phyloP scores from a whole-genome alignment of 768 basidiomycete species.

The Calocybe gangraenosa region DNA sequence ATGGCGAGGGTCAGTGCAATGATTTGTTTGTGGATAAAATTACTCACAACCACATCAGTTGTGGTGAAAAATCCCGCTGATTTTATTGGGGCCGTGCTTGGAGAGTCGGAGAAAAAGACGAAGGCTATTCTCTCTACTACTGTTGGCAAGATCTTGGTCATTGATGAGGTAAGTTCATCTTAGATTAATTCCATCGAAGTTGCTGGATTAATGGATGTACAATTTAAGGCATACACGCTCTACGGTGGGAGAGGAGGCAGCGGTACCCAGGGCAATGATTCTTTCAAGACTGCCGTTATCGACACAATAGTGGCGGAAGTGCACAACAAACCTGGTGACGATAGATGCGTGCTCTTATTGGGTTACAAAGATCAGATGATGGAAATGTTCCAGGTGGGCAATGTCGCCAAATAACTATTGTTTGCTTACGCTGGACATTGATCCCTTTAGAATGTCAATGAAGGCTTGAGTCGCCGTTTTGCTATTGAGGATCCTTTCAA shows the following conservation, averaged over 20 bases:
- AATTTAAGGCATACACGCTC: slow-evolving; percentile 59
- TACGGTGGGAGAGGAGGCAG: slow-evolving; percentile 40
- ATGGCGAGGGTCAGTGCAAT: slow-evolving; percentile 65
- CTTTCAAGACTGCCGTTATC: slow-evolving; percentile 64
- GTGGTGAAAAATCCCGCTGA: slow-evolving; percentile 66
- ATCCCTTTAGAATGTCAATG: slow-evolving; percentile 65
- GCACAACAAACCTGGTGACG: slow-evolving; percentile 65
- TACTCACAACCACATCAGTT: no score
- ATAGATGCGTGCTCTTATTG: slow-evolving; percentile 60
- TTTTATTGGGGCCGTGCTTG: slow-evolving; percentile 56
- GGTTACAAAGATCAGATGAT: slow-evolving; percentile 65
- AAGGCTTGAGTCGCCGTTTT: slow-evolving; percentile 63
- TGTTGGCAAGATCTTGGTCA: slow-evolving; percentile 64
- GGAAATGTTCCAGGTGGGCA: slow-evolving; percentile 67
- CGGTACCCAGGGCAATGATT: slow-evolving; percentile 31
- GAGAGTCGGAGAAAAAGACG: slow-evolving; percentile 61
- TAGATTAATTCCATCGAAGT: not conserved
- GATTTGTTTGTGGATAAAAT: no score
- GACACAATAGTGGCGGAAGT: slow-evolving; percentile 75
- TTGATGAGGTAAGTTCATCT: slow-evolving; percentile 51
- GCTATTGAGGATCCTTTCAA: slow-evolving; percentile 64
- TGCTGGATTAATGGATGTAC: not conserved
- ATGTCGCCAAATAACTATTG: not conserved
- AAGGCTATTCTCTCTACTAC: slow-evolving; percentile 57
- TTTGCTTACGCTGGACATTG: not conserved